These are phyloP conservation scores for Arthromyces matolae DNA, from an alignment of 768 basidiomycete species.

Conservation along the genomic window DNA sequence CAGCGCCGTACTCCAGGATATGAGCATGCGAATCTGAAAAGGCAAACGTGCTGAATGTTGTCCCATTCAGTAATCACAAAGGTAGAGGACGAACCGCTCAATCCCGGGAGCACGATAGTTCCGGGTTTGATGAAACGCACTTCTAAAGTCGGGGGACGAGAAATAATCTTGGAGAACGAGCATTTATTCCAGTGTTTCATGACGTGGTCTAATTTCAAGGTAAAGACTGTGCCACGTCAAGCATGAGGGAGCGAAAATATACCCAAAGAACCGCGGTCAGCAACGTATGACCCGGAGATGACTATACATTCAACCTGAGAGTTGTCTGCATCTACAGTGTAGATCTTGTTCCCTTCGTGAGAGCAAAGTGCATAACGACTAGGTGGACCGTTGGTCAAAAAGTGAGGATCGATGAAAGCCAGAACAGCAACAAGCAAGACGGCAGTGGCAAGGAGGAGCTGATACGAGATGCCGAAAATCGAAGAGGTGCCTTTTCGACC, in stretches of 20 bases:
- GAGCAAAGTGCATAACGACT: slow-evolving; percentile 62
- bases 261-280: slow-evolving; percentile 57
- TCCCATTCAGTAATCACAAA: slow-evolving; percentile 1
- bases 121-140: slow-evolving; percentile 51
- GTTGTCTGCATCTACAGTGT: slow-evolving; percentile 60
- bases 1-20: slow-evolving; percentile 74
- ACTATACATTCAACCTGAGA: slow-evolving; percentile 61
- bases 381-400: background rate
- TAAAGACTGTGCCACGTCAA: slow-evolving; percentile 4
- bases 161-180: slow-evolving; percentile 16
- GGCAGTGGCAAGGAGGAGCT: slow-evolving; percentile 1
- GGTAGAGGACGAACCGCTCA: slow-evolving; percentile 53
- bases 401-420: slow-evolving; percentile 10
- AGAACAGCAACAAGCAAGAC: slow-evolving; percentile 12
- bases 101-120: slow-evolving; percentile 66
- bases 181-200: slow-evolving; percentile 35
- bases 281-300: slow-evolving; percentile 46
- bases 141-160: slow-evolving; percentile 24
- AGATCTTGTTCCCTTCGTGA: slow-evolving; percentile 45
- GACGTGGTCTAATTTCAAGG: slow-evolving; percentile 35
- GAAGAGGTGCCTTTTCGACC: background rate
- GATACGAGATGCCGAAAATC: background rate
- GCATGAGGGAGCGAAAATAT: slow-evolving; percentile 19
- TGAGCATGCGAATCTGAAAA: slow-evolving; percentile 74
- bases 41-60: slow-evolving; percentile 5